Conservation (phyloP, 768 basidiomycete species). For the Tricholoma sp. region DNA sequence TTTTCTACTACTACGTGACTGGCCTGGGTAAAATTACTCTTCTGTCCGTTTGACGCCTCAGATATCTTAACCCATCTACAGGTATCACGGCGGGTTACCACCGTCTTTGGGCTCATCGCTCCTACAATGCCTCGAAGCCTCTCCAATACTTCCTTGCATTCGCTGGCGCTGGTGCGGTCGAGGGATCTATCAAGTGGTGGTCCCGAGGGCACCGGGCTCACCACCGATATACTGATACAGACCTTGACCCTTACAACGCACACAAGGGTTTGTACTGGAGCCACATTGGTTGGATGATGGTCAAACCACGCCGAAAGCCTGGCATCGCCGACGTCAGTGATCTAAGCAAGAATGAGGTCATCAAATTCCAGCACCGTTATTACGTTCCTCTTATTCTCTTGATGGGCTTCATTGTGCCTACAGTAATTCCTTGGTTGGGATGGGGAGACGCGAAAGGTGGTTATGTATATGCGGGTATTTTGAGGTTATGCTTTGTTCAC, state of each 20-base stretch:
- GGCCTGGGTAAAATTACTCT: conserved; percentile 61
- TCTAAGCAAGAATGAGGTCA: conserved; percentile 70
- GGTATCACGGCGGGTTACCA: conserved; percentile 95
- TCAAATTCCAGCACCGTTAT: conserved; percentile 84
- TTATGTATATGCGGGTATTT: conserved; percentile 77
- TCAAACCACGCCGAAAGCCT: conserved; percentile 85
- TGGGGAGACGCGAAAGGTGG: conserved; percentile 91
- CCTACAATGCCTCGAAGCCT: conserved; percentile 86
- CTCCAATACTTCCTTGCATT: conserved; percentile 83
- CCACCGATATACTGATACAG: conserved; percentile 95
- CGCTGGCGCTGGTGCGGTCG: conserved; percentile 86
- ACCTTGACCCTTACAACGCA: conserved; percentile 93
- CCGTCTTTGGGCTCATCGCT: conserved; percentile 93
- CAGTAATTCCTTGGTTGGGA: conserved; percentile 64
- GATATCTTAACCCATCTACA: conserved; percentile 13
- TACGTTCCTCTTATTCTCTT: conserved; percentile 66
- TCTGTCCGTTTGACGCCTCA: neutral
- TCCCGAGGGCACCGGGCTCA: conserved; percentile 95
- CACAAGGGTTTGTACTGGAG: conserved; percentile 85
- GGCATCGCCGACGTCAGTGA: conserved; percentile 91
- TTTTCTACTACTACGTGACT: conserved; percentile 36
- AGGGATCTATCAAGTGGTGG: conserved; percentile 99
- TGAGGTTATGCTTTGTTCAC: conserved; percentile 80
- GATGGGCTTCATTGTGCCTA: conserved; percentile 73
- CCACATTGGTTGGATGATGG: conserved; percentile 89